Conservation (phyloP, 2,329 filamentous ascomycete genomes). For the Fusarium sp. region DNA sequence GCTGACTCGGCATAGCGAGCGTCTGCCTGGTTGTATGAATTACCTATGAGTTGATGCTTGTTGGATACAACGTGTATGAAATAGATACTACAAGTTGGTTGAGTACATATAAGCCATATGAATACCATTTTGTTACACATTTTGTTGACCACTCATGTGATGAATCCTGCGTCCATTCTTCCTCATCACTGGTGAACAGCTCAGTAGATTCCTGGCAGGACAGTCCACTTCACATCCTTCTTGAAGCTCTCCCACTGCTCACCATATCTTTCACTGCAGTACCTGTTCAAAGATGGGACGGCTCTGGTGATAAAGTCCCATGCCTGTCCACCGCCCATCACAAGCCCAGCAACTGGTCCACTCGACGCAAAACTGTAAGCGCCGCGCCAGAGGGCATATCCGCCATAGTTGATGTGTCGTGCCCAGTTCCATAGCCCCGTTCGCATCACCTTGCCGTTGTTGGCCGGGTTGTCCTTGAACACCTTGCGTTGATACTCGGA, state of each 20-base stretch:
- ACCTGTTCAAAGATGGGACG: constrained; percentile 50
- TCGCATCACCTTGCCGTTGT: constrained; percentile 54
- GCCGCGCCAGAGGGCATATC: constrained; percentile 51
- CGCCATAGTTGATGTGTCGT: constrained; percentile 57
- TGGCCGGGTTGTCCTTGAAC: constrained; percentile 54
- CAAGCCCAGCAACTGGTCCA: constrained; percentile 51
- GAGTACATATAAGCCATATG: constrained; percentile 10
- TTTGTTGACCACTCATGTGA: not conserved
- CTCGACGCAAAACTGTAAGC: constrained; percentile 50
- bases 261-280: constrained; percentile 52
- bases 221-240: constrained; percentile 50
- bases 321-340: constrained; percentile 46
- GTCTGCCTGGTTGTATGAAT: constrained; percentile 43
- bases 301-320: constrained; percentile 48
- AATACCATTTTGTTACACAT: not conserved
- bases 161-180: not conserved
- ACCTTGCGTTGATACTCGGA: constrained; percentile 66
- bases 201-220: constrained; percentile 55
- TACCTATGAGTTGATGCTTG: constrained; percentile 26
- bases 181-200: not conserved
- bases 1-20: constrained; percentile 43
- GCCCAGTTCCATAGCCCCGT: constrained; percentile 54
- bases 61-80: constrained; percentile 22
- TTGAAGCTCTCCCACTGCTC: constrained; percentile 55
- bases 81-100: constrained; percentile 15